Evolutionary conservation across 164 flowering plant genomes (phyloP).

Genomic region (Hamamelis virginiana): DNA sequence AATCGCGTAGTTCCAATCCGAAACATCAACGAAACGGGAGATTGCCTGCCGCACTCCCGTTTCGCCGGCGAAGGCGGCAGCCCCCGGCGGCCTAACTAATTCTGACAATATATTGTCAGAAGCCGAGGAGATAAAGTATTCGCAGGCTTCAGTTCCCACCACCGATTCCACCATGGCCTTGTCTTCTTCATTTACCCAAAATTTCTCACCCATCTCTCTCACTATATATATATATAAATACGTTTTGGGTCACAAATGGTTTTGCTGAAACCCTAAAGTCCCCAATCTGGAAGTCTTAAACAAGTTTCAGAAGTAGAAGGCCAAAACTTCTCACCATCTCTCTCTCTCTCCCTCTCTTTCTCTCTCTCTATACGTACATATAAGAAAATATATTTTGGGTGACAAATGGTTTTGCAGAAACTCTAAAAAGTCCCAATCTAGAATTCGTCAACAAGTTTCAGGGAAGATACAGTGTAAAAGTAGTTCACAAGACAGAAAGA

Average conservation of each 20-base stretch:
- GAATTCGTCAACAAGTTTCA: not conserved
- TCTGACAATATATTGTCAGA: conserved; percentile 35
- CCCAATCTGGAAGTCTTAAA: not conserved
- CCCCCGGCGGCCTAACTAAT: conserved; percentile 20
- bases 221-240: not conserved
- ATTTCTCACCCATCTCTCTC: conserved; percentile 44
- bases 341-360: too few species aligned
- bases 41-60: conserved; percentile 48
- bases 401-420: not conserved
- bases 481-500: not conserved
- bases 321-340: conserved; percentile 50
- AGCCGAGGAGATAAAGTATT: conserved; percentile 42
- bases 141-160: conserved; percentile 55
- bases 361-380: conserved; percentile 1
- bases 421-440: not conserved
- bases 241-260: not conserved
- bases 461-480: not conserved
- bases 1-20: conserved; percentile 72
- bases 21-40: conserved; percentile 49
- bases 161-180: conserved; percentile 53
- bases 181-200: conserved; percentile 54
- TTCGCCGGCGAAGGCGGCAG: conserved; percentile 13
- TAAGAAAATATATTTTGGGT: not conserved
- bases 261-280: not conserved
- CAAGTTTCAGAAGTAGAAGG: not conserved